These are phyloP conservation scores for Rubia tinctorum DNA, from an alignment of 305 asterid species.

Conservation along the genomic window DNA sequence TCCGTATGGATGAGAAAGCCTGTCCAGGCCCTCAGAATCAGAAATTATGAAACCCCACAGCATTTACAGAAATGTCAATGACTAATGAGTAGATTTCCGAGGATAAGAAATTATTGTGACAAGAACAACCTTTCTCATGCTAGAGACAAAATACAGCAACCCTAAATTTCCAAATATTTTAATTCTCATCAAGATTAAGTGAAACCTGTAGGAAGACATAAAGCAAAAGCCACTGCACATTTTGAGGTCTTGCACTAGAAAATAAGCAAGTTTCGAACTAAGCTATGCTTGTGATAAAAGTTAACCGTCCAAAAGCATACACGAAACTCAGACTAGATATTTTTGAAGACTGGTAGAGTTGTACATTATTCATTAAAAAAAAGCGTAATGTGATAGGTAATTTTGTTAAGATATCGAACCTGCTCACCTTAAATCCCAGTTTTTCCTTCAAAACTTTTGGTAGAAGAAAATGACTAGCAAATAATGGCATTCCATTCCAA, in stretches of 20 bases:
- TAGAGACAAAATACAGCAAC: not conserved
- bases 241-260: not conserved
- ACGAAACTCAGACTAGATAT: not conserved
- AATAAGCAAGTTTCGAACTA: not conserved
- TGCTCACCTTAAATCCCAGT: constrained; percentile 44
- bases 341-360: not conserved
- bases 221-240: not conserved
- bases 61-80: constrained; percentile 15
- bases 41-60: constrained; percentile 73
- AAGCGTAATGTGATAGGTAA: not conserved
- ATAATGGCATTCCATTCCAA: constrained; percentile 42
- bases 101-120: not conserved
- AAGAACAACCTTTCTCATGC: not conserved
- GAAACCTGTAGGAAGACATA: not conserved
- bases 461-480: constrained; percentile 36
- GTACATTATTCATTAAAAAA: not conserved
- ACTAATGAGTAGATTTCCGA: not conserved
- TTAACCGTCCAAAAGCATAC: not conserved
- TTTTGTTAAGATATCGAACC: not conserved
- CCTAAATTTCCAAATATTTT: not conserved
- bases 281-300: not conserved
- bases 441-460: constrained; percentile 37
- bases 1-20: constrained; percentile 61
- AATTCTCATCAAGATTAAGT: not conserved
- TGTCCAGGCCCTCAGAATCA: constrained; percentile 74